Conservation (phyloP, 148 eudicot genomes). For the Amaranthus palmeri region DNA sequence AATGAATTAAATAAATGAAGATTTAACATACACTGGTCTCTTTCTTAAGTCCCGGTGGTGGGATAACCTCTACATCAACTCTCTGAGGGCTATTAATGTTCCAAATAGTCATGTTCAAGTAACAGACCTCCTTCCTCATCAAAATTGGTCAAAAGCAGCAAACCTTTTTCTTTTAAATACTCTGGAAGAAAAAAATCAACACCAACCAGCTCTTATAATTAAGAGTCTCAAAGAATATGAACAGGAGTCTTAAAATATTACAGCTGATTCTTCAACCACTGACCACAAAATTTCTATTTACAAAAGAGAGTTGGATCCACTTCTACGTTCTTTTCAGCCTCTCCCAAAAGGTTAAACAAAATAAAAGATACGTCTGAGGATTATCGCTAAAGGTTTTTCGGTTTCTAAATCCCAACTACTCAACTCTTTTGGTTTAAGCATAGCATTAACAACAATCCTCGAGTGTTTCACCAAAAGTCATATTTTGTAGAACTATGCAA, state of each 20-base stretch:
- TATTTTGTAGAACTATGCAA: neutral
- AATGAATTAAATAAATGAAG: neutral
- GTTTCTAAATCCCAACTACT: neutral
- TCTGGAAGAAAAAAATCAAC: neutral
- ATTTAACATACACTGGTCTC: slow-evolving; percentile 61
- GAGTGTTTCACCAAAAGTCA: neutral
- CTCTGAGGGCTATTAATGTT: slow-evolving; percentile 23
- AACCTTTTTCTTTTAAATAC: neutral
- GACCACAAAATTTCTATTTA: neutral
- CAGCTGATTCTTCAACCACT: neutral
- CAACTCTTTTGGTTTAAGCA: neutral
- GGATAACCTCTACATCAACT: slow-evolving; percentile 33
- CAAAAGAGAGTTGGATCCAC: neutral
- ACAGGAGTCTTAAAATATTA: neutral
- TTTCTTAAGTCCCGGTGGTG: slow-evolving; percentile 66
- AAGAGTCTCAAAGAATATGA: neutral
- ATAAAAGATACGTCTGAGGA: neutral
- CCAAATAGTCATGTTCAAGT: slow-evolving; percentile 10
- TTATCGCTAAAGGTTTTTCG: neutral
- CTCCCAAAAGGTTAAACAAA: neutral
- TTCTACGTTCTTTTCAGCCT: neutral
- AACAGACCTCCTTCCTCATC: neutral
- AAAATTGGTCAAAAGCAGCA: neutral
- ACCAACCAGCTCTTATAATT: neutral
- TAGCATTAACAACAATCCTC: neutral